These are phyloP conservation scores for Parathielavia appendiculata DNA, from an alignment of 495 filamentous ascomycete genomes.

Conservation along the genomic window DNA sequence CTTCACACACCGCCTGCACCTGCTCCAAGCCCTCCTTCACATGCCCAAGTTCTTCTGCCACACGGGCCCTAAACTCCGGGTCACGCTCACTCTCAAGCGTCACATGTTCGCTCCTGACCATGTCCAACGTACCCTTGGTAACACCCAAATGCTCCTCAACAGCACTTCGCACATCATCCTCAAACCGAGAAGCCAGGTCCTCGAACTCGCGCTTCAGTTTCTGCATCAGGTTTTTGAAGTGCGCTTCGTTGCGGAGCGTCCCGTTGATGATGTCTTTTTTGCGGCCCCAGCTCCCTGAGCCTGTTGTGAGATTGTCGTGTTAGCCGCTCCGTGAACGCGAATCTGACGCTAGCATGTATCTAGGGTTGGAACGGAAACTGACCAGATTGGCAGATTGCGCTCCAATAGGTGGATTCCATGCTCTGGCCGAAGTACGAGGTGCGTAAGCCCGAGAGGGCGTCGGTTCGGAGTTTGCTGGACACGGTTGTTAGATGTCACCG, in stretches of 20 bases:
- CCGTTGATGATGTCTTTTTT: constrained; percentile 32
- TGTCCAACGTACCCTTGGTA: constrained; percentile 29
- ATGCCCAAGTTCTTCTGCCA: constrained; percentile 19
- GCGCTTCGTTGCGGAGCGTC: constrained; percentile 1
- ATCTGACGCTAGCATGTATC: too few species aligned
- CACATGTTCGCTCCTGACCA: constrained; percentile 32
- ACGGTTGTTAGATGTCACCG: background rate
- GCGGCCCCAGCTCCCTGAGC: constrained; percentile 28
- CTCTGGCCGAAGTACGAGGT: constrained; percentile 34
- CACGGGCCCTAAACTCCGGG: constrained; percentile 27
- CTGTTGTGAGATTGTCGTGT: constrained; percentile 16
- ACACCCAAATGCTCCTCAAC: constrained; percentile 22
- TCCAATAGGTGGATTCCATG: constrained; percentile 31
- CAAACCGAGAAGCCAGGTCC: constrained; percentile 17
- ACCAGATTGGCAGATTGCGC: constrained; percentile 16
- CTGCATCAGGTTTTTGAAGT: constrained; percentile 26
- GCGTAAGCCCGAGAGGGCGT: constrained; percentile 31
- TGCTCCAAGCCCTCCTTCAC: constrained; percentile 13
- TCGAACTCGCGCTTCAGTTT: constrained; percentile 22
- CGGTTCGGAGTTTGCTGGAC: constrained; percentile 24
- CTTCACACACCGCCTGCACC: too few species aligned
- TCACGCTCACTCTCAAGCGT: constrained; percentile 33
- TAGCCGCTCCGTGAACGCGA: constrained; percentile 16
- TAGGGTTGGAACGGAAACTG: background rate
- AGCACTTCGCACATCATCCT: constrained; percentile 19